Base-by-base conservation (phyloP, 176 grass and related monocot species). In the Calamus simplicifolius region DNA sequence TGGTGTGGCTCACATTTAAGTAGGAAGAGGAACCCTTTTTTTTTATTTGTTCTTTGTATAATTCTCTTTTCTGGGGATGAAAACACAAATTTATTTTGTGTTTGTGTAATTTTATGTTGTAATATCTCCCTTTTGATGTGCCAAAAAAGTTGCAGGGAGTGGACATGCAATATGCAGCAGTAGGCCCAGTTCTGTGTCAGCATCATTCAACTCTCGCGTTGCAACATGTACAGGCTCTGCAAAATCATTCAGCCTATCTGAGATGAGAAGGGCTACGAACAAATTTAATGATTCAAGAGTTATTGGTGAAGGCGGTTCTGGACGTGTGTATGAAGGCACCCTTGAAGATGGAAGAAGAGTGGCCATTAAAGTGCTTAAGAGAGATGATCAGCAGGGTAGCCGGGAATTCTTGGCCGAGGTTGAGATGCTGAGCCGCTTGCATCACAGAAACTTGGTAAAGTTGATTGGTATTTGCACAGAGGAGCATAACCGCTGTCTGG, bases 401-500 rank as follows among this genome's bases (percentile, higher is more conserved):
- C 51, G 65, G 3, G 65, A 68, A 28, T 68, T 68, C n/a, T 68
- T 68, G 17, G 65, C 65, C 1, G 65, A 68, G 29, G 27, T 68
- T 56, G 65, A 68, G 28, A 68, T 68, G 65, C 52, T 68, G 30
- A 68, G 29, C 29, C 51, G 65, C 16, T 68, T 68, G 52, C 65
- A 68, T 54, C 65, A 68, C 27, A 54, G 65, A 18, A 68, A 68
- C 65, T 56, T 68, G 52, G 65, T 68, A 51, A 68, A 56, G 65
- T 17, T 68, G 51, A 68, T 68, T 56, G 52, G 65, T 23, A 68
- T 68, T 5, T 67, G 64, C 27, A 55, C 51, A 6, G 64, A 43
- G 64, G 64, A 67, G 16, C 17, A 54, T 8, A 19, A n/a, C 19
- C 51, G 64, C 18, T 67, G 64, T 52, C 65, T 68, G 19, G 51